These are phyloP conservation scores for Globisporangium apiculatum DNA, from an alignment of 352 stramenopile genomes.

Conservation along the genomic window DNA sequence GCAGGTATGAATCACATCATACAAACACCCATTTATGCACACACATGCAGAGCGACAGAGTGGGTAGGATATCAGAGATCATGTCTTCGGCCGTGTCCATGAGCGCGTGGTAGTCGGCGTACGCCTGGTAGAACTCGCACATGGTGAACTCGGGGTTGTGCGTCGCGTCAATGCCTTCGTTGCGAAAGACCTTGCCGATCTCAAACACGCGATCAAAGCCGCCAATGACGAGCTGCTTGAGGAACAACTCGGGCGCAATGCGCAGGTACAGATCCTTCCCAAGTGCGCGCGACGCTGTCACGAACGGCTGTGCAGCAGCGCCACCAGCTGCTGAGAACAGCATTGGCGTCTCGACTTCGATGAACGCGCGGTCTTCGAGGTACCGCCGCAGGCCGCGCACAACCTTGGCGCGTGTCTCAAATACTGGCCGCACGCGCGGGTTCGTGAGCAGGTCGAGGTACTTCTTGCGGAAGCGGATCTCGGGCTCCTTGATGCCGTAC, in stretches of 20 bases:
- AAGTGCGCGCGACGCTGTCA: constrained; percentile 97
- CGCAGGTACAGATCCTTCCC: constrained; percentile 95
- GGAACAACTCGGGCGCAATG: constrained; percentile 96
- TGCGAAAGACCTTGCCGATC: constrained; percentile 97
- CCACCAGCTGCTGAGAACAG: constrained; percentile 97
- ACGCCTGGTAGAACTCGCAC: constrained; percentile 98
- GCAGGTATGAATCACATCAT: neutral
- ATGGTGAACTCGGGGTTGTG: constrained; percentile 99
- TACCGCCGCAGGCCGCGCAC: constrained; percentile 54
- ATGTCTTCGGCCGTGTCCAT: constrained; percentile 98
- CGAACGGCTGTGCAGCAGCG: constrained; percentile 96
- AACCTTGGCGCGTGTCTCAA: constrained; percentile 89
- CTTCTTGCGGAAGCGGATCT: constrained; percentile 97
- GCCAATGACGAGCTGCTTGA: constrained; percentile 95
- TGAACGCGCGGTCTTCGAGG: constrained; percentile 66
- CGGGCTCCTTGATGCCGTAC: constrained; percentile 92
- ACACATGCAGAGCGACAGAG: neutral
- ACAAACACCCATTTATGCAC: neutral
- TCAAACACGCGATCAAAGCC: constrained; percentile 98
- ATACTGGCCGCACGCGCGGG: constrained; percentile 88
- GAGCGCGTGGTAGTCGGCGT: constrained; percentile 98
- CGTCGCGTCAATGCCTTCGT: constrained; percentile 96
- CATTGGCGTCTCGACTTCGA: constrained; percentile 96
- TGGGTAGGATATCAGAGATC: constrained; percentile 72
- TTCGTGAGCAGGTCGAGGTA: constrained; percentile 99